phyloP scores from a whole-genome alignment of 1,284 basidiomycete species.

The Stereum hirsutum region DNA sequence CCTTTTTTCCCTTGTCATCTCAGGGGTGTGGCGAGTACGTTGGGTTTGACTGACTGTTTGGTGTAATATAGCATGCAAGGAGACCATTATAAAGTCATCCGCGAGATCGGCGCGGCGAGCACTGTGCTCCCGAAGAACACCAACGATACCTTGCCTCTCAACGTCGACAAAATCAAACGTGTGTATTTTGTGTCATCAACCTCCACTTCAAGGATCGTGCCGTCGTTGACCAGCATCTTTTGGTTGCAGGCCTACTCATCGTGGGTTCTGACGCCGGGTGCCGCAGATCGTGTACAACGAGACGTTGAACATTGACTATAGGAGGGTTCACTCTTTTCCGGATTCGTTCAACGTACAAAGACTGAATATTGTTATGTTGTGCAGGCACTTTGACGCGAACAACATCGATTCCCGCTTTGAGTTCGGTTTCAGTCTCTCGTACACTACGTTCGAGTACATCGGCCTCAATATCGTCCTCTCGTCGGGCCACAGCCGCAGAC shows the following conservation, averaged over 20 bases:
- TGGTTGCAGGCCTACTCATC: conserved; percentile 16
- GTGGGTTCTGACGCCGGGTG: conserved; percentile 43
- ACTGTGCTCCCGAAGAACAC: conserved; percentile 59
- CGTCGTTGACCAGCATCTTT: too few relatives aligned
- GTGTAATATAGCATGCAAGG: conserved; percentile 28
- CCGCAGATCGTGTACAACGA: conserved; percentile 3
- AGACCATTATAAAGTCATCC: conserved; percentile 39
- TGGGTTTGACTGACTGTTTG: neutral
- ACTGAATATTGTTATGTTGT: neutral
- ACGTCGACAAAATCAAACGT: conserved; percentile 14
- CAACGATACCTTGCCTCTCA: conserved; percentile 42
- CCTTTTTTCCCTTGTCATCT: neutral
- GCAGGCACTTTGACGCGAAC: conserved; percentile 13
- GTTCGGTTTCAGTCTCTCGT: conserved; percentile 55
- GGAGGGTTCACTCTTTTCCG: too few relatives aligned
- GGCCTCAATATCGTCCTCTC: conserved; percentile 19
- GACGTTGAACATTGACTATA: conserved; percentile 46
- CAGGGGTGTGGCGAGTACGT: too few relatives aligned
- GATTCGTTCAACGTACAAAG: too few relatives aligned
- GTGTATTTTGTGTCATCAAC: too few relatives aligned
- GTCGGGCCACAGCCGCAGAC: conserved; percentile 6
- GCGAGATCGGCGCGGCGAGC: conserved; percentile 46
- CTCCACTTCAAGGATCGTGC: neutral
- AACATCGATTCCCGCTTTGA: conserved; percentile 48
- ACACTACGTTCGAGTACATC: conserved; percentile 39